These are phyloP conservation scores for Clarireedia hainanense DNA, from an alignment of 2,329 filamentous ascomycete species.

Conservation along the genomic window DNA sequence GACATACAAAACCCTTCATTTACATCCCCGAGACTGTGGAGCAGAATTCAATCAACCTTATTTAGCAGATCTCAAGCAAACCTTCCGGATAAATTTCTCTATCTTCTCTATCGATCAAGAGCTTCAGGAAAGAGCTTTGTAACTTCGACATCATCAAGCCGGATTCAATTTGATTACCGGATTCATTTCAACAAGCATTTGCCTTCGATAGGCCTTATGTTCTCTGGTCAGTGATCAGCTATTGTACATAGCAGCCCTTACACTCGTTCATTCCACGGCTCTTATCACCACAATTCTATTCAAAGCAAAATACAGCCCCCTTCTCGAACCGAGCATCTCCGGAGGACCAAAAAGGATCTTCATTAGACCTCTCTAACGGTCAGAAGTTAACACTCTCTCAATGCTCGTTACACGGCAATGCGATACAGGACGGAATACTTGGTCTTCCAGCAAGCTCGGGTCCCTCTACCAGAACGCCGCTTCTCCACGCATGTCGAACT, in stretches of 20 bases:
- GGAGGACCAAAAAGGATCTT: neutral
- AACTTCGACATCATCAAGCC: slow-evolving; percentile 12
- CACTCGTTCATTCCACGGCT: slow-evolving; percentile 27
- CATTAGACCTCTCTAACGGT: slow-evolving; percentile 3
- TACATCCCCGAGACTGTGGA: slow-evolving; percentile 20
- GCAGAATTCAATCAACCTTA: slow-evolving; percentile 22
- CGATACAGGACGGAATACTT: slow-evolving; percentile 32
- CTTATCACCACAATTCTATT: slow-evolving; percentile 2
- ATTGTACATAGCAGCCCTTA: slow-evolving; percentile 21
- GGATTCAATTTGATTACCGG: slow-evolving; percentile 3
- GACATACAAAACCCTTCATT: slow-evolving; percentile 17
- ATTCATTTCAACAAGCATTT: slow-evolving; percentile 11
- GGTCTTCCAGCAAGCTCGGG: slow-evolving; percentile 31
- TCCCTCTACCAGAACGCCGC: slow-evolving; percentile 26
- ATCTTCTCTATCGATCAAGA: slow-evolving; percentile 15
- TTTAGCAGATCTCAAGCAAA: slow-evolving; percentile 18
- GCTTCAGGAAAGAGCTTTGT: slow-evolving; percentile 18
- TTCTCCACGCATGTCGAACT: slow-evolving; percentile 33
- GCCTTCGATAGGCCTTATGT: slow-evolving; percentile 24
- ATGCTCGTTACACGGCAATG: slow-evolving; percentile 33
- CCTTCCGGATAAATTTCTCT: slow-evolving; percentile 15
- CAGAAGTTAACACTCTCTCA: slow-evolving; percentile 24
- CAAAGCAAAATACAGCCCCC: neutral
- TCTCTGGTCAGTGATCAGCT: slow-evolving; percentile 25
- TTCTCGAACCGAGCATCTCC: slow-evolving; percentile 5